These are phyloP conservation scores for Saksenaea oblongispora DNA, from an alignment of 371 early-diverging fungal species.

Conservation along the genomic window DNA sequence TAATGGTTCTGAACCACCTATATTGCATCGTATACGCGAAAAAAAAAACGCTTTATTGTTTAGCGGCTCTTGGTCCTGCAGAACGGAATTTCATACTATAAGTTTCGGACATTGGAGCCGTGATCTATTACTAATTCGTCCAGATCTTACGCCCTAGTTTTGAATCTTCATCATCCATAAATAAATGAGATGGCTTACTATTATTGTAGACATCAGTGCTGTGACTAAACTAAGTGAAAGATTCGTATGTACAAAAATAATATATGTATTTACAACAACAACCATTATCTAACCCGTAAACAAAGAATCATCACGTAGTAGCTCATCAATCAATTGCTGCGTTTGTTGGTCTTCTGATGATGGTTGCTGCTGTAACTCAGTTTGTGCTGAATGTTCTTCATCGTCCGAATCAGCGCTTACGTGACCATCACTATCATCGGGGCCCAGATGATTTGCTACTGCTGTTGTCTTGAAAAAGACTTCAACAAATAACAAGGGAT, in stretches of 20 bases:
- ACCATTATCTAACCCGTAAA: background rate
- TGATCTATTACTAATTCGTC: too few species aligned
- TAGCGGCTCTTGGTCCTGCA: too few species aligned
- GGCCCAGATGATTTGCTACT: background rate
- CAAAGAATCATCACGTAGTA: background rate
- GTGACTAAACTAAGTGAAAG: background rate
- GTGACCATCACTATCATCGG: background rate
- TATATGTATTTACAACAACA: background rate
- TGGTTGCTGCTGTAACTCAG: background rate
- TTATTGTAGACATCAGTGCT: too few species aligned
- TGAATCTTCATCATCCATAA: too few species aligned
- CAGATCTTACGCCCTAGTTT: too few species aligned
- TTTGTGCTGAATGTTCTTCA: background rate
- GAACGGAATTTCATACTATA: too few species aligned
- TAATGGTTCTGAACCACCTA: too few species aligned
- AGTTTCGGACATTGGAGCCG: too few species aligned
- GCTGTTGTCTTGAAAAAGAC: constrained; percentile 26
- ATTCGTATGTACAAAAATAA: constrained; percentile 1
- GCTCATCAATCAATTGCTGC: background rate
- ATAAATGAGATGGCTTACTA: too few species aligned
- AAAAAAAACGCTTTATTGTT: too few species aligned
- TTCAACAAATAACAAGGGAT: constrained; percentile 65
- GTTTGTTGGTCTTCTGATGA: background rate
- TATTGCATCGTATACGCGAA: too few species aligned
- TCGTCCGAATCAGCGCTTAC: background rate